Base-by-base conservation (phyloP, 2,329 filamentous ascomycete species). In the Aureobasidium lini region DNA sequence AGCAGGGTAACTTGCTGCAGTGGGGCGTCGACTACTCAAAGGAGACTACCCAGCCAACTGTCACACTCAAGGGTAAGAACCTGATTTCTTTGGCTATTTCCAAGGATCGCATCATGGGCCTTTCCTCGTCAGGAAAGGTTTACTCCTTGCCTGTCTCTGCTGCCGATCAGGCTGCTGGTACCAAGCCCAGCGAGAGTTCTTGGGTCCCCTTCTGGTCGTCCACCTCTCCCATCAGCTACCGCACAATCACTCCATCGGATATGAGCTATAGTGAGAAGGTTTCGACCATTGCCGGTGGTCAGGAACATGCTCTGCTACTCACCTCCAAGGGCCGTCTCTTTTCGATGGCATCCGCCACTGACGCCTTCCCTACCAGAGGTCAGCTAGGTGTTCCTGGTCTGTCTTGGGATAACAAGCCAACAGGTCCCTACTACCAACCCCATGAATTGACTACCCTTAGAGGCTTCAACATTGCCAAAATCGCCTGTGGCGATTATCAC, bases 361-460 rank as follows among this genome's bases (percentile, higher is more conserved):
- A 88, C 60, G 80, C 85, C 54, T 97, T 88, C 69, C 94, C 94
- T 0, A 82, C 83, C 2, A 86, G 84, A 68, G 94, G 94, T 6
- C 92, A 99, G 73, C 82, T 97, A 52, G 94, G 94, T 48, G 79
- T 97, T 28, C 87, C 90, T 0, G 91, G 90, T 0, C 75, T 97
- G 46, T 88, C 81, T 13, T 97, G 90, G 89, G 76, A 80, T 1
- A 91, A 85, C 1, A 83, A 90, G 16, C 92, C 92, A 1, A 72
- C 79, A 43, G 91, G 90, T 0, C 79, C 89, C 0, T 94, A 89
- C 66, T 91, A 97, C 67, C 81, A 87, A 66, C 86, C 89, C 1
- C 89, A 96, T 67, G 90, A 95, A 70, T 79, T 99, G 57, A 79
- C 77, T 1, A 84, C 82, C 0, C 77, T 96, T 2, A 83, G 82